Percentiles rank a stretch among this genome's conserved stretches.
Conservation (phyloP, 495 filamentous ascomycete genomes). For the Penicillium tannophilum region DNA sequence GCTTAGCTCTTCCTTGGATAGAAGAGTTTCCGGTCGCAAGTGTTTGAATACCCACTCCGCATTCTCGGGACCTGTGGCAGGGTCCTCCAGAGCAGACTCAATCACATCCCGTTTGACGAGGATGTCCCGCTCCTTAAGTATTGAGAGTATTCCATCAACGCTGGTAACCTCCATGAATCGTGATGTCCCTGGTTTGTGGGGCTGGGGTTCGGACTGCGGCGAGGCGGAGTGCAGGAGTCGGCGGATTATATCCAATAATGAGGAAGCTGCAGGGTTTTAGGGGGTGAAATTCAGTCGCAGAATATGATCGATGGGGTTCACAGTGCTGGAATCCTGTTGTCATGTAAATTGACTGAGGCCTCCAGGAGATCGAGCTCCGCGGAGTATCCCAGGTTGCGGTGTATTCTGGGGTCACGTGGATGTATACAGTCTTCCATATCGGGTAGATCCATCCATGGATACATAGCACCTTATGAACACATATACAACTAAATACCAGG, state of each 20-base stretch:
- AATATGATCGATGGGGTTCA: not conserved
- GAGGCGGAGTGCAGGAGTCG: constrained; percentile 12
- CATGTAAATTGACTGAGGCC: not conserved
- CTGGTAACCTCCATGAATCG: constrained; percentile 17
- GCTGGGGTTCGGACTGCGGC: constrained; percentile 8
- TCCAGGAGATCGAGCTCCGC: constrained; percentile 1
- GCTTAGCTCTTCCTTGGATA: constrained; percentile 44
- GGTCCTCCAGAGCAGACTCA: constrained; percentile 31
- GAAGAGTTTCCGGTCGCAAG: constrained; percentile 35
- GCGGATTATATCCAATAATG: not conserved
- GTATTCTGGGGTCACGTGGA: constrained; percentile 12
- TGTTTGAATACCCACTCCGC: constrained; percentile 40
- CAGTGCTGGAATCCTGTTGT: not conserved
- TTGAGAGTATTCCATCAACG: constrained; percentile 14
- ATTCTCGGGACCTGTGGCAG: constrained; percentile 16
- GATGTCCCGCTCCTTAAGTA: constrained; percentile 35
- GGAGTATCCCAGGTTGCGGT: constrained; percentile 1
- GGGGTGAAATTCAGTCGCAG: not conserved
- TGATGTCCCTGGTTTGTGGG: constrained; percentile 6
- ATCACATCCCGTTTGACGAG: constrained; percentile 31
- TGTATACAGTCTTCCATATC: constrained; percentile 14
- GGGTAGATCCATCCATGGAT: not conserved
- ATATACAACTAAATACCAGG: not conserved
- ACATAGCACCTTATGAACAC: not conserved
- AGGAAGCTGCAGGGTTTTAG: not conserved